Conservation (phyloP, 2,329 filamentous ascomycete genomes). For the Colletotrichum simmondsii region DNA sequence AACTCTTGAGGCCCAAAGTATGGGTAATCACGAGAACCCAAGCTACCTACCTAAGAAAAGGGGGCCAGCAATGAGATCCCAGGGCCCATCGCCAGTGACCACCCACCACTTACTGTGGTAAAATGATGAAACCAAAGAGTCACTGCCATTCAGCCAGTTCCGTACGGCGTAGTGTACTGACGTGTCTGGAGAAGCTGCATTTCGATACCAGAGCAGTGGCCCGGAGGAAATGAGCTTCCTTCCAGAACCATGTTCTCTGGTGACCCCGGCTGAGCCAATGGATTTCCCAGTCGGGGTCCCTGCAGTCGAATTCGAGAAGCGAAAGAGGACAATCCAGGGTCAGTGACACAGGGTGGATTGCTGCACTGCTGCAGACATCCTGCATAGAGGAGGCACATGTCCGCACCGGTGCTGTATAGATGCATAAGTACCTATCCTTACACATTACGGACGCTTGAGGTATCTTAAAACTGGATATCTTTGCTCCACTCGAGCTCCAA, state of each 20-base stretch:
- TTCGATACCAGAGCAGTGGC: not conserved
- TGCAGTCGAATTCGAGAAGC: slow-evolving; percentile 27
- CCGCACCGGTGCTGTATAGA: not conserved
- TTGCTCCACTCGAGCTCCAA: not conserved
- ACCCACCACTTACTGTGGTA: slow-evolving; percentile 15
- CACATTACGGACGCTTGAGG: too few relatives aligned
- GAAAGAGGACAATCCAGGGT: slow-evolving; percentile 7
- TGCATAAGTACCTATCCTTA: not conserved
- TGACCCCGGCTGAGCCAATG: slow-evolving; percentile 20
- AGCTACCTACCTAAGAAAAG: not conserved
- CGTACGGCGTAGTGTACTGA: not conserved
- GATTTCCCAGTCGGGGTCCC: slow-evolving; percentile 10
- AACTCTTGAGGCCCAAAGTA: not conserved
- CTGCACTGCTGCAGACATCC: not conserved
- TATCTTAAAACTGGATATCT: not conserved
- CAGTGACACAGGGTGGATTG: not conserved
- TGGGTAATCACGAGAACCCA: not conserved
- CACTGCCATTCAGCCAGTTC: not conserved
- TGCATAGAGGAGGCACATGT: not conserved
- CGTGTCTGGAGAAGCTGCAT: not conserved
- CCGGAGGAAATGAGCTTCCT: slow-evolving; percentile 23
- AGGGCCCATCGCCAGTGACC: slow-evolving; percentile 16
- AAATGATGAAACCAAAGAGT: slow-evolving; percentile 2
- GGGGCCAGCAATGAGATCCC: slow-evolving; percentile 9
- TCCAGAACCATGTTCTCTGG: slow-evolving; percentile 19